Evolutionary conservation across 2,329 filamentous ascomycete species (phyloP).

Genomic region (Exophiala dermatitidis): DNA sequence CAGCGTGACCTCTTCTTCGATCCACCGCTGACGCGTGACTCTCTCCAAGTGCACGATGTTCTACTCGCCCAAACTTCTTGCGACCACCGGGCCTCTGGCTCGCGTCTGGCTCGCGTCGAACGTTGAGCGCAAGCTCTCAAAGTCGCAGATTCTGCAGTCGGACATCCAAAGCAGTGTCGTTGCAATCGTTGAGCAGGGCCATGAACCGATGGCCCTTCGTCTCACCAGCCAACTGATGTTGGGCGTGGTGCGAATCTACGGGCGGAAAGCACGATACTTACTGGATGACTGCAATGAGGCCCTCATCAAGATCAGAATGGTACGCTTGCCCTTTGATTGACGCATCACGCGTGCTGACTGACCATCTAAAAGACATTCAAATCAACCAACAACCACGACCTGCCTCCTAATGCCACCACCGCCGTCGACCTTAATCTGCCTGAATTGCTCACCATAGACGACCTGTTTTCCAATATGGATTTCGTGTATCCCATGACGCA

Average conservation of each 20-base stretch:
- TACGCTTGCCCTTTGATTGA: conserved; percentile 37
- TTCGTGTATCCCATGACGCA: conserved; percentile 75
- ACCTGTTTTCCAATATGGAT: conserved; percentile 77
- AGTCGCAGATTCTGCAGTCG: conserved; percentile 88
- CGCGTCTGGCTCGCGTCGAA: conserved; percentile 98
- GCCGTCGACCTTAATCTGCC: conserved; percentile 82
- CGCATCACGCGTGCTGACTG: conserved; percentile 28
- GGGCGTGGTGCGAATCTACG: conserved; percentile 95
- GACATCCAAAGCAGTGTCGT: conserved; percentile 92
- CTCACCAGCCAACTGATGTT: conserved; percentile 89
- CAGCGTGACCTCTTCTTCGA: background rate
- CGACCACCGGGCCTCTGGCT: conserved; percentile 93
- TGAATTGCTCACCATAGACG: conserved; percentile 86
- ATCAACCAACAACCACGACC: conserved; percentile 87
- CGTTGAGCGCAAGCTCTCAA: conserved; percentile 95
- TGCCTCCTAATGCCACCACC: conserved; percentile 74
- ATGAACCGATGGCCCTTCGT: conserved; percentile 90
- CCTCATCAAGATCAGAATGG: conserved; percentile 97
- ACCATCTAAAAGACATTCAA: conserved; percentile 67
- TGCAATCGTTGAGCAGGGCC: conserved; percentile 85
- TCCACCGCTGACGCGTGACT: background rate
- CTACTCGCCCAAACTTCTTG: conserved; percentile 90
- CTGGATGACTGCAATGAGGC: conserved; percentile 97
- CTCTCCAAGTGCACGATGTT: conserved; percentile 59
- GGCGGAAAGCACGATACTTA: conserved; percentile 90